Base-by-base conservation (phyloP, 257 asterid species). In the Ajuga chamaepitys region DNA sequence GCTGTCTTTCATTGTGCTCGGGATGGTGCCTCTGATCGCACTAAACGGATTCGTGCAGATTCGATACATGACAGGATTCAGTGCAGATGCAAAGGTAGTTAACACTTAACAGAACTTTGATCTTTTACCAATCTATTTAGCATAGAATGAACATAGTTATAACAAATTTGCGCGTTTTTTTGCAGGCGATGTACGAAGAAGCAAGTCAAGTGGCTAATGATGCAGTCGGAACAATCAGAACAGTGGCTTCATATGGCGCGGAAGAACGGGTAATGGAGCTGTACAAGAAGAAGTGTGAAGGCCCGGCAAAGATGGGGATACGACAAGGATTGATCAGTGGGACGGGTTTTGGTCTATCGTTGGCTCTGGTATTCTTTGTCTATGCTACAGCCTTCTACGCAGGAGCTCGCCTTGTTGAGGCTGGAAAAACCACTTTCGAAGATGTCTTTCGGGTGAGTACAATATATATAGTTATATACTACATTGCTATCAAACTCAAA, bases 41-140 rank as follows among this genome's bases (percentile, higher is more conserved):
- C 47, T 85, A 18, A 89, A 83, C 28, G 97, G 95, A 32, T 85
- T 50, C 25, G 77, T 85, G 46, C 86, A 85, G 58, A 58, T 87
- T 44, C 83, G 82, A 60, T 89, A 80, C 78, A 75, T 85, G 87
- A 87, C 70, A 37, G 95, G 95, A 38, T 89, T 87, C 76, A 88
- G 95, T 5, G 77, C 82, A 18, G 95, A 89, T 73, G 95, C 97
- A 34, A 89, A 89, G 91, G 93, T 85, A 50, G 25, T 41, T 16
- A 30, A 5, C n/a, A n/a, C n/a, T n/a, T n/a, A n/a, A 1, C 37
- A 30, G 34, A 28, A 30, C 37, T 30, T 30, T 28, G 34, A 4
- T 30, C 37, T 30, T 3, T 30, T 30, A n/a, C n/a, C n/a, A n/a
- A n/a, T n/a, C n/a, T n/a, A n/a, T n/a, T n/a, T n/a, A n/a, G n/a